Percentiles rank a stretch among this genome's conserved stretches.
Conservation (phyloP, 352 stramenopile species). For the Phytophthora foliorum region DNA sequence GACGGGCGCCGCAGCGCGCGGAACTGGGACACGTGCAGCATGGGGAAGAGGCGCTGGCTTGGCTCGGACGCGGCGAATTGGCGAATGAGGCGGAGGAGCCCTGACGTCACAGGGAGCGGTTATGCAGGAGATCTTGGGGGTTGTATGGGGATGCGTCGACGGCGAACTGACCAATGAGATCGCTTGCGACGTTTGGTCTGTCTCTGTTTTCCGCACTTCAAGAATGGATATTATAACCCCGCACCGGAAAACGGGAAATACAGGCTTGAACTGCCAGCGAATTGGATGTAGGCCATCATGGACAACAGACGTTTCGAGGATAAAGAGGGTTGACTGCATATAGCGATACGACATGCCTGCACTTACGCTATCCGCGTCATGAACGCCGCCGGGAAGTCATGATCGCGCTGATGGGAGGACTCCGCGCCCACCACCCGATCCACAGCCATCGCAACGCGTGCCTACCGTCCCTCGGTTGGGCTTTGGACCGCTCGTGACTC, state of each 20-base stretch:
- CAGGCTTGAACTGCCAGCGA: neutral
- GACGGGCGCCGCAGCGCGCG: conserved; percentile 57
- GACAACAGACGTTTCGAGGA: neutral
- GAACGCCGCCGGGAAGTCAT: neutral
- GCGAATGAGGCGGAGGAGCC: conserved; percentile 2
- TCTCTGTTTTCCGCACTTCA: conserved; percentile 10
- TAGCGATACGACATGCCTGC: neutral
- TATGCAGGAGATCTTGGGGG: neutral
- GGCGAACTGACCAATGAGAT: conserved; percentile 13
- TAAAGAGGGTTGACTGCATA: neutral
- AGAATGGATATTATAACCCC: conserved; percentile 7
- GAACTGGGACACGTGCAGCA: conserved; percentile 75
- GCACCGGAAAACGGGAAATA: conserved; percentile 18
- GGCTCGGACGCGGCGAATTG: conserved; percentile 8
- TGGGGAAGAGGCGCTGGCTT: conserved; percentile 15
- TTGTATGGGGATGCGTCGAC: neutral
- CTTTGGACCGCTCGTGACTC: no score
- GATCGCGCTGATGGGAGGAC: neutral
- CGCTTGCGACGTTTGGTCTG: conserved; percentile 26
- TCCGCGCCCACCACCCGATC: neutral
- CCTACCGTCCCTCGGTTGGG: no score
- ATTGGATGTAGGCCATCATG: neutral
- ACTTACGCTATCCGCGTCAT: conserved; percentile 28
- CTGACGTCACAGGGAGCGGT: neutral
- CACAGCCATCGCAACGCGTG: neutral